phyloP scores from a whole-genome alignment of 352 stramenopile genomes.

The Pythium phragmiticola region DNA sequence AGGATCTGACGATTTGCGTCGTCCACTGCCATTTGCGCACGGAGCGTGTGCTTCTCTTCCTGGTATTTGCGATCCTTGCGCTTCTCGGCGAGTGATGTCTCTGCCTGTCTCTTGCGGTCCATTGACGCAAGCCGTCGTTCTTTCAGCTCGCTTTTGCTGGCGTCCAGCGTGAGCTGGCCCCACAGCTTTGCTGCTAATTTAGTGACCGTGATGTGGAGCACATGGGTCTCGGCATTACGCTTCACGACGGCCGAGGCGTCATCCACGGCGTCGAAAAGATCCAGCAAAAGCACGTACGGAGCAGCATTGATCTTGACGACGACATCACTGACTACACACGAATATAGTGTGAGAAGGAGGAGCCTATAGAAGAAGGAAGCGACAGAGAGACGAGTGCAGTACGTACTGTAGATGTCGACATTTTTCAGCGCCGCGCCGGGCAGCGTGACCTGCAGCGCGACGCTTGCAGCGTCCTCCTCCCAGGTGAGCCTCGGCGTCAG shows the following conservation, averaged over 20 bases:
- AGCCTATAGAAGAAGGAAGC: background rate
- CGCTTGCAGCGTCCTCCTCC: constrained; percentile 48
- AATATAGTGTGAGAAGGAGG: background rate
- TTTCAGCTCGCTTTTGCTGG: constrained; percentile 35
- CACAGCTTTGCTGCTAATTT: constrained; percentile 46
- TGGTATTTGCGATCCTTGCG: constrained; percentile 53
- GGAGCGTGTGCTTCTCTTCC: constrained; percentile 73
- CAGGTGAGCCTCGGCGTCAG: constrained; percentile 64
- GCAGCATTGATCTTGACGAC: constrained; percentile 79
- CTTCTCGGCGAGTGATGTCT: constrained; percentile 41
- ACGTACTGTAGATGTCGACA: constrained; percentile 70
- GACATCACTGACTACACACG: constrained; percentile 59
- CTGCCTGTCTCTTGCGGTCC: constrained; percentile 47
- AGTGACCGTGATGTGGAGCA: constrained; percentile 48
- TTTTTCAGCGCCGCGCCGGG: constrained; percentile 44
- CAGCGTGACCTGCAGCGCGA: constrained; percentile 56
- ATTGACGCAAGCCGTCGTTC: constrained; percentile 59
- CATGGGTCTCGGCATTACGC: constrained; percentile 33
- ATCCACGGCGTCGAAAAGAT: constrained; percentile 60
- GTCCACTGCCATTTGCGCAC: constrained; percentile 80
- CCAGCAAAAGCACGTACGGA: constrained; percentile 74
- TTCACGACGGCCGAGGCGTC: constrained; percentile 50
- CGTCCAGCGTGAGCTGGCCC: constrained; percentile 40
- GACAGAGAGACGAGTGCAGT: no score
- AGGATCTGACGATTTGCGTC: constrained; percentile 74